Evolutionary conservation across 108 stramenopile genomes (phyloP), one percentile per base, ranked within the genome.

Genomic region (Nitzschia sp.): DNA sequence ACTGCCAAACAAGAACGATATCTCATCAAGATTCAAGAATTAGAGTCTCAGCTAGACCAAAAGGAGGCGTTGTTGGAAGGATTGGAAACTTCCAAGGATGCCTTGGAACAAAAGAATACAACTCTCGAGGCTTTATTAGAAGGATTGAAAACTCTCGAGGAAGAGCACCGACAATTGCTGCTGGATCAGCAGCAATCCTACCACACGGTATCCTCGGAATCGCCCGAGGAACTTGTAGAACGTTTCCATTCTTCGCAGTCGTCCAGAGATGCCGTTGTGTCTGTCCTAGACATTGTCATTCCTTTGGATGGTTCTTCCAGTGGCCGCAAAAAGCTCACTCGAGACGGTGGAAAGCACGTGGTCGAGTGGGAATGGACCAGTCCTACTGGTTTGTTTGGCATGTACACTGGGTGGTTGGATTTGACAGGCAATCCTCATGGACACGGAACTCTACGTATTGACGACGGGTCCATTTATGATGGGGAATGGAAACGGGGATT

Each of bases 331-430:
- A 28, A 17, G 28, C 49, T 49, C 19, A 19, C 21, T 51, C 49
- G 49, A 5, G 49, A 51, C 3, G 66, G 58, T 18, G 35, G 31
- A 36, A 67, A 71, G 48, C 59, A 66, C 33, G 70, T 72, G 9
- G 63, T 72, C 15, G 77, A 78, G 42, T 67, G 60, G 77, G 71
- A 60, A 59, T 70, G 74, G 66, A 68, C 55, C 9, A 71, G 48
- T 34, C 5, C 2, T 18, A 56, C 13, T 3, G 47, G 57, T 17
- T 29, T 70, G 2, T 53, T 23, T 35, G 83, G 83, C 3, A 23
- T 70, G 19, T 84, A 80, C 60, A 84, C 83, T 24, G 83, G 83
- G 18, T 75, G 66, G 63, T 28, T 77, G 18, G 63, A 68, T 66
- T 3, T 72, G 33, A 21, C n/a, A 29, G 73, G 75, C 17, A 73